phyloP scores from a whole-genome alignment of 768 basidiomycete genomes.

The Boletus tomentosulus region DNA sequence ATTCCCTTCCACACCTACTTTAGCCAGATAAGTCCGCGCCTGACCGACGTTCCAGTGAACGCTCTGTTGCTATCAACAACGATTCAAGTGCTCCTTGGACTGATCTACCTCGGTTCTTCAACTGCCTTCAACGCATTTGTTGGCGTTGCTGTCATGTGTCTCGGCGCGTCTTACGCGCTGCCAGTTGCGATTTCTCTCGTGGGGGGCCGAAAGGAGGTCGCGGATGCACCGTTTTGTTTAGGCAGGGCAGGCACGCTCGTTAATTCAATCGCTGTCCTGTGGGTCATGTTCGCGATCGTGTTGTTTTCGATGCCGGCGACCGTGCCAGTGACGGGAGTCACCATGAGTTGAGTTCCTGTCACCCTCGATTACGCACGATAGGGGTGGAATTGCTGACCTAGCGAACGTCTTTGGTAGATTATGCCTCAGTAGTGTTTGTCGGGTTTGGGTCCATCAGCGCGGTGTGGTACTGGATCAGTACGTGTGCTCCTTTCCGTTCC shows the following conservation, averaged over 20 bases:
- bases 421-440: constrained; percentile 63
- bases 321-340: constrained; percentile 46
- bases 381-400: neutral
- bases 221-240: constrained; percentile 47
- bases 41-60: constrained; percentile 52
- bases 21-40: constrained; percentile 38
- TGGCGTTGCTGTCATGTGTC: constrained; percentile 62
- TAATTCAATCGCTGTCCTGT: constrained; percentile 52
- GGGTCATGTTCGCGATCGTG: constrained; percentile 58
- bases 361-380: neutral
- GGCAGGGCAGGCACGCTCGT: constrained; percentile 43
- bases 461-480: constrained; percentile 57
- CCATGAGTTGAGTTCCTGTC: constrained; percentile 39
- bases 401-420: constrained; percentile 39
- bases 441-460: constrained; percentile 57
- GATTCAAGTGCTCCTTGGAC: constrained; percentile 56
- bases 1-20: constrained; percentile 53
- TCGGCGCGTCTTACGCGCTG: constrained; percentile 61
- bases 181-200: constrained; percentile 53
- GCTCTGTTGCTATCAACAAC: constrained; percentile 55
- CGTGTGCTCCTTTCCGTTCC: constrained; percentile 18
- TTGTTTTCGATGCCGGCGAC: constrained; percentile 67
- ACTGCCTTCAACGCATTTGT: constrained; percentile 68
- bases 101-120: constrained; percentile 58
- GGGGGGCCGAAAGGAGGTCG: constrained; percentile 40